Evolutionary conservation across 163 green algal species (phyloP), one percentile per base, ranked within the genome.

Genomic region (Trebouxia gelatinosa): DNA sequence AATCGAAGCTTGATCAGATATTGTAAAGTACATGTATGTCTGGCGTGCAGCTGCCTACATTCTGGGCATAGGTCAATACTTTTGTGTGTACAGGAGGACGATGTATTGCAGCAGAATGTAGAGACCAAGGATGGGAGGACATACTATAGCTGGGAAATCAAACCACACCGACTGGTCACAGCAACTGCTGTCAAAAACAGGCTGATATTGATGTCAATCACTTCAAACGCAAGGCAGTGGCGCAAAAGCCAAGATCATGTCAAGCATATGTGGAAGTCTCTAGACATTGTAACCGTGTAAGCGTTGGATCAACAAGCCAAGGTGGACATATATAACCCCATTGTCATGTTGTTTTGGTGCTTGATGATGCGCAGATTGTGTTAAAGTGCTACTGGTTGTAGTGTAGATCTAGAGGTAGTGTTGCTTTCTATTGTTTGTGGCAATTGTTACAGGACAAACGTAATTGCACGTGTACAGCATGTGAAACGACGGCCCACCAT

Each of bases 141-240:
- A 0, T 95, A 94, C 78, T 96, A 95, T 78, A 58, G 76, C n/a
- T 96, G 90, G 87, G 85, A 90, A 57, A 62, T 95, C 6, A 94
- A 91, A 79, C 86, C 87, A 7, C 86, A 94, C 71, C 84, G 85
- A 80, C 80, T 96, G 21, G 90, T 97, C 31, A 74, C 85, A 19
- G 92, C 91, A 3, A 96, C 94, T 6, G 93, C 94, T 3, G 86
- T 88, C 9, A 88, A 89, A 67, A 97, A 97, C 85, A 87, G 94
- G 2, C 54, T 97, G 29, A 97, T 97, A 85, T 90, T 98, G 64
- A 78, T 97, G 13, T 86, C 82, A 13, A 51, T 93, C 11, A 80
- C 70, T 17, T 80, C 90, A 46, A 94, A 88, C 61, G 79, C 57
- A 3, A 76, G 89, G 28, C 88, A 93, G 78, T 97, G 89, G 89